phyloP scores from a whole-genome alignment of 768 basidiomycete genomes.

The Leccinum obscurum region DNA sequence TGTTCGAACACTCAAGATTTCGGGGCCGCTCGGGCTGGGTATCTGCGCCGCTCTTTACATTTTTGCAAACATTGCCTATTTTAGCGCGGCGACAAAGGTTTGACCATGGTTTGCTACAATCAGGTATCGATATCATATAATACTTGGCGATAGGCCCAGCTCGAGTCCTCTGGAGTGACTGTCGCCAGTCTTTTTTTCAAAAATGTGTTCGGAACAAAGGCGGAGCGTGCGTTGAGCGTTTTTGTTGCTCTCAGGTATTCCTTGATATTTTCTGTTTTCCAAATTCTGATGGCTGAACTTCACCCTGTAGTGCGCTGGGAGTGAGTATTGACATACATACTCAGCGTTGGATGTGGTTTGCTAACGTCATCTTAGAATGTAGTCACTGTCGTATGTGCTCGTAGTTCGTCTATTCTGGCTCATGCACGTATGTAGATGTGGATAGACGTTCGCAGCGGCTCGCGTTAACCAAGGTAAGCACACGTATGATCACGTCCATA shows the following conservation, averaged over 20 bases:
- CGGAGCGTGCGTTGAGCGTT: constrained; percentile 55
- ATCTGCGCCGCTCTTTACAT: constrained; percentile 55
- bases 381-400: constrained; percentile 29
- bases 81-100: constrained; percentile 38
- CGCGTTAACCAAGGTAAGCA: constrained; percentile 52
- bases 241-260: constrained; percentile 56
- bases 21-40: constrained; percentile 56
- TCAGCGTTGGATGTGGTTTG: not conserved
- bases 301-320: constrained; percentile 36
- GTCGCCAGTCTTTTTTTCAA: constrained; percentile 62
- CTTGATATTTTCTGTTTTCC: not conserved
- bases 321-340: constrained; percentile 18
- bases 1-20: constrained; percentile 60
- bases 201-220: constrained; percentile 55
- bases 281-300: not conserved
- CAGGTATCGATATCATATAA: not conserved
- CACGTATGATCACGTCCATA: not conserved
- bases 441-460: constrained; percentile 49
- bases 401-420: not conserved
- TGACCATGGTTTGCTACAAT: not conserved
- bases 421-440: not conserved
- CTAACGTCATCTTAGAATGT: constrained; percentile 29
- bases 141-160: constrained; percentile 37
- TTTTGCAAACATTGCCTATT: constrained; percentile 59
- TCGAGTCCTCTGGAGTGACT: constrained; percentile 48